Evolutionary conservation across 768 basidiomycete species (phyloP).

Genomic region (Aureoboletus auriporus): DNA sequence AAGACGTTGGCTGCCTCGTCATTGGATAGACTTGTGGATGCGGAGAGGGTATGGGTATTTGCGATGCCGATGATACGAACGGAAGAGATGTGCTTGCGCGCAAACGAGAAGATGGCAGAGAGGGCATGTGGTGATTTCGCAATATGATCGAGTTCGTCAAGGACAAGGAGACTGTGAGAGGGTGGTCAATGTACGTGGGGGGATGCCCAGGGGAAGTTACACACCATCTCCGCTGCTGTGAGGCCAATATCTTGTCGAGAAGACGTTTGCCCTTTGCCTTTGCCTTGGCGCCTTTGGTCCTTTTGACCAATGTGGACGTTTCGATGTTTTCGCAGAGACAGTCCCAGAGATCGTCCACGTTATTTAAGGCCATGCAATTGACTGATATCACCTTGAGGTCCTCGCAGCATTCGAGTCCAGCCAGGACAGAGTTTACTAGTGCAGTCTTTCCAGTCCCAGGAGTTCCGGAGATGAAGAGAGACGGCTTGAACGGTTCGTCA

Average conservation of each 20-base stretch:
- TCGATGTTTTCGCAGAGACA: constrained; percentile 57
- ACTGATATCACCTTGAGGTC: constrained; percentile 52
- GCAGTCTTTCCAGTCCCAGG: constrained; percentile 94
- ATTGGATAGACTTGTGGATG: constrained; percentile 40
- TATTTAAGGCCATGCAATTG: constrained; percentile 79
- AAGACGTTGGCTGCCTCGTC: constrained; percentile 39
- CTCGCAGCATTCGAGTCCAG: constrained; percentile 33
- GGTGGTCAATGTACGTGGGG: constrained; percentile 18
- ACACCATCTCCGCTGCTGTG: constrained; percentile 57
- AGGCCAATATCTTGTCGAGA: constrained; percentile 42
- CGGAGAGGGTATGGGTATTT: constrained; percentile 82
- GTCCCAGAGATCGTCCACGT: constrained; percentile 68
- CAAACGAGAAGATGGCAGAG: constrained; percentile 63
- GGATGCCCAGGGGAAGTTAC: not conserved
- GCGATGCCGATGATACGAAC: constrained; percentile 82
- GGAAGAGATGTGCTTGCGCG: constrained; percentile 45
- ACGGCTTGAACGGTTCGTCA: constrained; percentile 29
- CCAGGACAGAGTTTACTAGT: constrained; percentile 64
- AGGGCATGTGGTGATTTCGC: constrained; percentile 57
- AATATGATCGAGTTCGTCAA: constrained; percentile 87
- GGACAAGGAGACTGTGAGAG: constrained; percentile 58
- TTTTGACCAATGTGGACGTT: constrained; percentile 31
- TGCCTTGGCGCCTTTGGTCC: constrained; percentile 34
- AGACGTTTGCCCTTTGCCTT: constrained; percentile 46
- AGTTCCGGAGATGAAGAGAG: constrained; percentile 87